phyloP scores from a whole-genome alignment of 164 flowering plant genomes.

The Umbilicus rupestris region DNA sequence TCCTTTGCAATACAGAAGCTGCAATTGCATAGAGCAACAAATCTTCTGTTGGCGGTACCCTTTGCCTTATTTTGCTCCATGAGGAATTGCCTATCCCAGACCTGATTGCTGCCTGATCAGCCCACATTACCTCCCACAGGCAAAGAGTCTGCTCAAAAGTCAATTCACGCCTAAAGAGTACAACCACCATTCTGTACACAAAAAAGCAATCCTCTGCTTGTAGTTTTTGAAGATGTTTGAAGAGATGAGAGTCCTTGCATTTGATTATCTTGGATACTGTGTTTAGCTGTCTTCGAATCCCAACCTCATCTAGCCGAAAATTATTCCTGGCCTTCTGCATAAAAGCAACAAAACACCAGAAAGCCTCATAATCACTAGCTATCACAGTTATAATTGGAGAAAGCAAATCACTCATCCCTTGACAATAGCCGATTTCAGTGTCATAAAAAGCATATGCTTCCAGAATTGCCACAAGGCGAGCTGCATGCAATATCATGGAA shows the following conservation, averaged over 20 bases:
- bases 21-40: slow-evolving; percentile 85
- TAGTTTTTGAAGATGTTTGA: slow-evolving; percentile 74
- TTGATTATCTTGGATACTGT: slow-evolving; percentile 86
- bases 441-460: slow-evolving; percentile 92
- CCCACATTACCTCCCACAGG: slow-evolving; percentile 99
- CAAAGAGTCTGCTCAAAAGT: slow-evolving; percentile 79
- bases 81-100: slow-evolving; percentile 91
- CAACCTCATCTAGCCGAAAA: slow-evolving; percentile 83
- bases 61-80: slow-evolving; percentile 73
- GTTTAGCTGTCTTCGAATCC: slow-evolving; percentile 73
- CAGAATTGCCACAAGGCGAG: slow-evolving; percentile 81
- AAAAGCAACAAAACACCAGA: slow-evolving; percentile 95
- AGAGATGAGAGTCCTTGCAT: slow-evolving; percentile 76
- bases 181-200: slow-evolving; percentile 96
- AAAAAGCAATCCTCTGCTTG: slow-evolving; percentile 93
- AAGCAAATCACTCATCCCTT: slow-evolving; percentile 97
- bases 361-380: slow-evolving; percentile 73
- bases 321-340: slow-evolving; percentile 93
- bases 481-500: slow-evolving; percentile 64
- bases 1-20: slow-evolving; percentile 75
- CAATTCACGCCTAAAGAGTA: slow-evolving; percentile 79
- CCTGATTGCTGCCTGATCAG: slow-evolving; percentile 86
- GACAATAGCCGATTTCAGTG: slow-evolving; percentile 90
- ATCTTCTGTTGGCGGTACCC: slow-evolving; percentile 92
- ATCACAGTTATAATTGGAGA: slow-evolving; percentile 76